Percentiles rank a stretch among this genome's conserved stretches.
Conservation (phyloP, 1,139 yeast species). For the Kodamaea suecica region DNA sequence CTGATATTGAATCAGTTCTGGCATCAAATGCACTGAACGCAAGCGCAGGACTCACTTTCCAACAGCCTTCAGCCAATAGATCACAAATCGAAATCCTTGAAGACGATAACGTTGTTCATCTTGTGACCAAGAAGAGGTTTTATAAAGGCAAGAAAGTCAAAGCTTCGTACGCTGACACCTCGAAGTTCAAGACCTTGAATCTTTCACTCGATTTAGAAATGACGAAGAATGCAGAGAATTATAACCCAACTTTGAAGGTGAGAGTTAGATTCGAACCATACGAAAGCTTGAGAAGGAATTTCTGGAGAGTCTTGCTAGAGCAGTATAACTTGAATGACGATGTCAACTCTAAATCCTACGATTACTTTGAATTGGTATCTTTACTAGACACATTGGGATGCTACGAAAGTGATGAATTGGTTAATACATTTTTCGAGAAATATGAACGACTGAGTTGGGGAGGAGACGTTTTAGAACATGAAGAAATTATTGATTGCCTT, state of each 20-base stretch:
- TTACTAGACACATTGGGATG: constrained; percentile 66
- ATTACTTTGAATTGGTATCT: constrained; percentile 53
- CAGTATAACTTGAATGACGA: constrained; percentile 48
- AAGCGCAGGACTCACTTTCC: neutral
- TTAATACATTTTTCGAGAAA: constrained; percentile 42
- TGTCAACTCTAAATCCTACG: constrained; percentile 35
- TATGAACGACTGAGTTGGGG: constrained; percentile 47
- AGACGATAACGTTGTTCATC: constrained; percentile 31
- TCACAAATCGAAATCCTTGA: constrained; percentile 24
- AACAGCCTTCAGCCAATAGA: neutral
- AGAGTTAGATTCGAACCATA: constrained; percentile 71
- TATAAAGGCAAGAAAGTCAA: constrained; percentile 27
- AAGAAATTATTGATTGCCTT: constrained; percentile 59
- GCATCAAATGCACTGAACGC: neutral
- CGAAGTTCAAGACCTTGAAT: constrained; percentile 43
- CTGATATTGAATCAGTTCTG: neutral
- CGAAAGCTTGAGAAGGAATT: constrained; percentile 56
- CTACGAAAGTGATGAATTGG: constrained; percentile 46
- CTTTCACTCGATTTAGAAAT: constrained; percentile 34
- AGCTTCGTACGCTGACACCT: constrained; percentile 35
- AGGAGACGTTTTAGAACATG: constrained; percentile 53
- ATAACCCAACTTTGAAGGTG: constrained; percentile 55
- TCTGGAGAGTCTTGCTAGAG: constrained; percentile 65
- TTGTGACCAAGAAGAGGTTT: constrained; percentile 28
- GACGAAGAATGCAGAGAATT: constrained; percentile 33